Evolutionary conservation across 1,284 basidiomycete species (phyloP).

Genomic region (Exsudoporus floridanus): DNA sequence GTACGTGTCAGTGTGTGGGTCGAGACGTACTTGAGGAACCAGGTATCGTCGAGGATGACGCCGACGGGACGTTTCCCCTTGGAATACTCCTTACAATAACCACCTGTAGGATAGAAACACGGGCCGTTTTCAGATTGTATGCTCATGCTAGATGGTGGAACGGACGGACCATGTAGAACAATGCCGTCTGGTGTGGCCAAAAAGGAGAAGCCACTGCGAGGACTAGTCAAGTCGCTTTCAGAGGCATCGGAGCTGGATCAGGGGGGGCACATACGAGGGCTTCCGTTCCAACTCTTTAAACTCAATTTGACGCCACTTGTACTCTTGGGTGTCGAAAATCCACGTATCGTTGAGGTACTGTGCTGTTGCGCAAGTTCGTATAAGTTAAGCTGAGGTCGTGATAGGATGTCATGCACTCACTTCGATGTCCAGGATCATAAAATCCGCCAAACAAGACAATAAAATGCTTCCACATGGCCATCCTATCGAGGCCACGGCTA

Average conservation of each 20-base stretch:
- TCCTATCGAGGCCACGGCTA: constrained; percentile 43
- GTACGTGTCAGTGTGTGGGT: neutral
- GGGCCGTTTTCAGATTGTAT: neutral
- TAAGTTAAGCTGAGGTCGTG: neutral
- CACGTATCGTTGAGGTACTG: constrained; percentile 87
- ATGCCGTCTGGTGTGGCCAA: constrained; percentile 80
- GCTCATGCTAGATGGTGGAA: neutral
- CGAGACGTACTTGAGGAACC: constrained; percentile 72
- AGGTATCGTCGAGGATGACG: constrained; percentile 87
- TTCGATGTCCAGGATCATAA: constrained; percentile 77
- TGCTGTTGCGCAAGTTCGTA: constrained; percentile 42
- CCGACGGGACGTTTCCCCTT: constrained; percentile 88
- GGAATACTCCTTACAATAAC: constrained; percentile 89
- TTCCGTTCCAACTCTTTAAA: constrained; percentile 66
- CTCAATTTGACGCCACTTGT: constrained; percentile 84
- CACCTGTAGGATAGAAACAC: constrained; percentile 47
- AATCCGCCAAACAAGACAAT: constrained; percentile 88
- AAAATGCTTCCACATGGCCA: constrained; percentile 90
- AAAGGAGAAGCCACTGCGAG: constrained; percentile 87
- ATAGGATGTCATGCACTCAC: constrained; percentile 39
- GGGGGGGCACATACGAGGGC: constrained; percentile 57
- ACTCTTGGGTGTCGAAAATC: constrained; percentile 86
- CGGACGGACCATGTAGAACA: constrained; percentile 67
- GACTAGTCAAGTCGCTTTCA: constrained; percentile 42
- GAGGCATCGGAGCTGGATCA: neutral